Percentiles rank a stretch among this genome's conserved stretches.
Evolutionary conservation across 805 yeast genomes (phyloP).

Genomic region (Lachancea mirantina): DNA sequence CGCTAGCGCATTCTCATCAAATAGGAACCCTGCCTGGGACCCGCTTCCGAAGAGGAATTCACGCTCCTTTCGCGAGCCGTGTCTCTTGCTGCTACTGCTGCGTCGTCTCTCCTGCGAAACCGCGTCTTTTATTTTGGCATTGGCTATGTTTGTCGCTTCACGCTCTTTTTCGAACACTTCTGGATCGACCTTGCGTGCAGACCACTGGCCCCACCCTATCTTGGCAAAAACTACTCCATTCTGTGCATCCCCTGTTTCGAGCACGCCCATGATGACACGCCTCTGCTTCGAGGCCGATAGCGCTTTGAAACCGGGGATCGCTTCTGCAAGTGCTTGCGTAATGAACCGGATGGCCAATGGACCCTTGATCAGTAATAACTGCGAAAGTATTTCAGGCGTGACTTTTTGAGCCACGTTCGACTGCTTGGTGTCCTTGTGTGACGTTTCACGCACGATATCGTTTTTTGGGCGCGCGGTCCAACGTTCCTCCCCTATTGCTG

Average conservation of each 20-base stretch:
- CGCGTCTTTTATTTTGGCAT: constrained; percentile 40
- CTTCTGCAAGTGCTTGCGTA: constrained; percentile 65
- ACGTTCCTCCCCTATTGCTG: no score
- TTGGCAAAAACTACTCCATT: constrained; percentile 68
- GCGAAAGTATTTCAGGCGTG: constrained; percentile 71
- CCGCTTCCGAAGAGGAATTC: constrained; percentile 23
- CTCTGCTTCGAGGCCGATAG: constrained; percentile 83
- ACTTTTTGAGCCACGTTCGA: constrained; percentile 63
- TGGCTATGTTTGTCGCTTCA: constrained; percentile 36
- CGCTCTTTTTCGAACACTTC: constrained; percentile 33
- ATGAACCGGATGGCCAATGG: constrained; percentile 88
- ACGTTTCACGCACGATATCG: no score
- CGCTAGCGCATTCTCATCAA: constrained; percentile 35
- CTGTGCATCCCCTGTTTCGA: constrained; percentile 60
- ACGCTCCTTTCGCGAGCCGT: constrained; percentile 7
- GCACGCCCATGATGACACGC: constrained; percentile 79
- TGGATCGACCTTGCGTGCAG: constrained; percentile 42
- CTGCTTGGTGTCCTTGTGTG: no score
- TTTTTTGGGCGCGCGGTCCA: no score
- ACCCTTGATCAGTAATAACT: constrained; percentile 62
- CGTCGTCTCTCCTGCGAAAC: constrained; percentile 27
- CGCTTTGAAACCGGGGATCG: constrained; percentile 73
- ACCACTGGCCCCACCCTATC: constrained; percentile 98
- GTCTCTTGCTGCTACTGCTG: constrained; percentile 20
- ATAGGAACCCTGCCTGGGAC: constrained; percentile 23